A percentile compares a stretch with the other conserved stretches of the same genome.
phyloP scores from a whole-genome alignment of 2,329 filamentous ascomycete genomes.

The Beauveria asiatica region DNA sequence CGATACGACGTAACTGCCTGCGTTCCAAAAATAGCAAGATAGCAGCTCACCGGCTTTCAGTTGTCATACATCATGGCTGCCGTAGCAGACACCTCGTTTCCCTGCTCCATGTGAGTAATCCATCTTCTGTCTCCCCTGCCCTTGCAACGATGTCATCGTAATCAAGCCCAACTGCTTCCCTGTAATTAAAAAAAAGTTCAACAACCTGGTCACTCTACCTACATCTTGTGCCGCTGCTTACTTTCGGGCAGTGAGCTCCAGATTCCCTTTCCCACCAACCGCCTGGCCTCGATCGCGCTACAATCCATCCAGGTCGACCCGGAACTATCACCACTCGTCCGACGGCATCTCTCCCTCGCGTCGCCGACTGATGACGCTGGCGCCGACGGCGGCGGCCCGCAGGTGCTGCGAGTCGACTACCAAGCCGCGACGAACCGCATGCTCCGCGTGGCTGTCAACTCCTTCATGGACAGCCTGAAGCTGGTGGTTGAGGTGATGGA shows the following conservation, averaged over 20 bases:
- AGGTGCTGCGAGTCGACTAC: constrained; percentile 65
- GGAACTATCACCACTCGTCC: constrained; percentile 80
- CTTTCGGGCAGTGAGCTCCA: constrained; percentile 54
- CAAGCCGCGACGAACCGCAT: constrained; percentile 89
- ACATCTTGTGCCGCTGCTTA: constrained; percentile 4
- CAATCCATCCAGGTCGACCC: constrained; percentile 74
- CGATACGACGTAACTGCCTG: background rate
- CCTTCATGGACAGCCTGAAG: constrained; percentile 84
- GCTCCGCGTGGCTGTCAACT: constrained; percentile 91
- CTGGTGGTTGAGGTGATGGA: constrained; percentile 85
- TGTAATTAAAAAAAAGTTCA: background rate
- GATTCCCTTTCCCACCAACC: constrained; percentile 72
- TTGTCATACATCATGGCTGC: constrained; percentile 29
- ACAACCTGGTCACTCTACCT: background rate
- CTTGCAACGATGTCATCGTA: too few species aligned
- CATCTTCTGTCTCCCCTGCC: background rate
- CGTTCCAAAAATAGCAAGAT: constrained; percentile 6
- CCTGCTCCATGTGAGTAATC: constrained; percentile 51
- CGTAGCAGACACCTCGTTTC: constrained; percentile 42
- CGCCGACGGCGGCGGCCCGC: constrained; percentile 13
- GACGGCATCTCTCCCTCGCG: constrained; percentile 56
- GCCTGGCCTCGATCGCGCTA: constrained; percentile 68
- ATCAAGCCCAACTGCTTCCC: background rate
- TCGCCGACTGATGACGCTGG: background rate
- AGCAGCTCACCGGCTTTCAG: background rate